A percentile compares a stretch with the other conserved stretches of the same genome.
Conservation (phyloP, 23 red algal genomes). For the Gracilaria gracilis region DNA sequence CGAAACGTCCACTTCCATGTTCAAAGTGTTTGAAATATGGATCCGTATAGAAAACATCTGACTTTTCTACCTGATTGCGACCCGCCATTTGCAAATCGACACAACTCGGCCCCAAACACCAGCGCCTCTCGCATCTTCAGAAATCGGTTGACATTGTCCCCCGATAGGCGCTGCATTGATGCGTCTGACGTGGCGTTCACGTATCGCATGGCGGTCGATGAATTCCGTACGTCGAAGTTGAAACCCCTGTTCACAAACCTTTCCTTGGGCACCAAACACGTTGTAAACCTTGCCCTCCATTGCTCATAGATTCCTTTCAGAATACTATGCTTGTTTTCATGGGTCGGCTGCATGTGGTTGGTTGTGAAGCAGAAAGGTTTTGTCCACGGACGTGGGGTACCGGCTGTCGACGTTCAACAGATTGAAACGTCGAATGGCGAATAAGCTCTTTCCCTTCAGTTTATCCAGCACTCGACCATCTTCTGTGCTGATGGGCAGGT, state of each 20-base stretch:
- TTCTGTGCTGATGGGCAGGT: background rate
- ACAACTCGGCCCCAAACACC: too few species aligned
- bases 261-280: background rate
- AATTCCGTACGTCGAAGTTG: slow-evolving; percentile 45
- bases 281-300: slow-evolving; percentile 21
- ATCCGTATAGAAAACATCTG: too few species aligned
- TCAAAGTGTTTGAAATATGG: too few species aligned
- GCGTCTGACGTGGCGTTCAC: too few species aligned
- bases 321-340: background rate
- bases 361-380: background rate
- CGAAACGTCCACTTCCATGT: too few species aligned
- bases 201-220: slow-evolving; percentile 35
- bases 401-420: slow-evolving; percentile 5
- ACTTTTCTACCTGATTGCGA: too few species aligned
- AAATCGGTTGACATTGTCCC: too few species aligned
- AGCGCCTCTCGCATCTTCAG: too few species aligned
- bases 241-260: slow-evolving; percentile 21
- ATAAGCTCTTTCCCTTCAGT: background rate
- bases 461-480: slow-evolving; percentile 1
- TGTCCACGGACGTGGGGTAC: slow-evolving; percentile 15
- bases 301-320: slow-evolving; percentile 59
- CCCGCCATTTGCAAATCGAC: too few species aligned
- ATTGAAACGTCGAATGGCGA: slow-evolving; percentile 31
- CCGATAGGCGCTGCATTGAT: too few species aligned
- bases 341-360: background rate